Conservation (phyloP, 495 filamentous ascomycete genomes). For the Penicillium paradoxum region DNA sequence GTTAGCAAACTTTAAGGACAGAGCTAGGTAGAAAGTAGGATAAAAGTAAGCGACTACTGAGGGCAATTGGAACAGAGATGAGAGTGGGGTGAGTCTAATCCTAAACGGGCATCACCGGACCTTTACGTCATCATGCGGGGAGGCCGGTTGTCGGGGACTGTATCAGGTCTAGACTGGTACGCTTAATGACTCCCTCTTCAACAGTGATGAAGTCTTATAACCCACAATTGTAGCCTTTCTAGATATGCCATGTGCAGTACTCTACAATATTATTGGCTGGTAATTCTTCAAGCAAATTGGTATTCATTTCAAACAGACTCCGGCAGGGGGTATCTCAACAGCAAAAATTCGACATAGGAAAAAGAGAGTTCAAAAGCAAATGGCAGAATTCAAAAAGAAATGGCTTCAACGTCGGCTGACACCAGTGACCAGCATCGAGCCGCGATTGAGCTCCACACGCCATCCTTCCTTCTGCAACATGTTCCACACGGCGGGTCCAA, state of each 20-base stretch:
- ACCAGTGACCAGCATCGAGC: conserved; percentile 61
- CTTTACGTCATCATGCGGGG: conserved; percentile 31
- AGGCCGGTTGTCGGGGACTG: background rate
- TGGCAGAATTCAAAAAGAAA: too few relatives aligned
- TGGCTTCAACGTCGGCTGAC: conserved; percentile 25
- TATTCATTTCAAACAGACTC: background rate
- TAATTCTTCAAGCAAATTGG: background rate
- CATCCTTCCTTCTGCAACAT: conserved; percentile 76
- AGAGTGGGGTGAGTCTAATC: conserved; percentile 5
- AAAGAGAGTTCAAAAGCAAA: background rate
- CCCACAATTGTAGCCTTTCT: background rate
- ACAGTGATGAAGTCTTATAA: background rate
- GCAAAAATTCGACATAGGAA: background rate
- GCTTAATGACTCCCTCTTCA: background rate
- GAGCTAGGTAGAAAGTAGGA: background rate
- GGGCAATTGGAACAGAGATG: background rate
- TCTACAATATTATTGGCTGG: background rate
- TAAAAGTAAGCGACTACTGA: background rate
- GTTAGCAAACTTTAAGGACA: background rate
- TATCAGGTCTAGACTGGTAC: conserved; percentile 1
- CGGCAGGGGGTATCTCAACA: conserved; percentile 3
- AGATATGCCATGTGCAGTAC: background rate
- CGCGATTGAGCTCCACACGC: conserved; percentile 66
- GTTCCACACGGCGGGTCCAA: conserved; percentile 76
- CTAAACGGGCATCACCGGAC: background rate